A percentile compares a stretch with the other conserved stretches of the same genome.
Evolutionary conservation across 2,329 filamentous ascomycete genomes (phyloP).

Genomic region (Trichoderma semiorbis): DNA sequence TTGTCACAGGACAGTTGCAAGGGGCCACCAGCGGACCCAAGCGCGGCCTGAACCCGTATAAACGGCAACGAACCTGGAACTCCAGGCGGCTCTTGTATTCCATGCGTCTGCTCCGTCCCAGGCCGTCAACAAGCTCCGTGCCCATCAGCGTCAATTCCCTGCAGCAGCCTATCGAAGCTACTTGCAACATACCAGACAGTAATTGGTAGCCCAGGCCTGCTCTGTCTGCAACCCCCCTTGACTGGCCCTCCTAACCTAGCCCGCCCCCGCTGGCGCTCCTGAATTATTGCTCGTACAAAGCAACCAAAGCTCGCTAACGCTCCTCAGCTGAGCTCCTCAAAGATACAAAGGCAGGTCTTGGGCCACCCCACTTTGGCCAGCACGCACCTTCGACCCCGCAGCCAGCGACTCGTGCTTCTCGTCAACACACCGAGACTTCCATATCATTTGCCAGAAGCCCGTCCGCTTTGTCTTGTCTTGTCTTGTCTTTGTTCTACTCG

Average conservation of each 20-base stretch:
- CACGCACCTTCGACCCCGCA: constrained; percentile 15
- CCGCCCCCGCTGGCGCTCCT: constrained; percentile 6
- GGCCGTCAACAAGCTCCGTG: not conserved
- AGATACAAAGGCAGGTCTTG: constrained; percentile 1
- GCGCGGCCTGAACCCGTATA: not conserved
- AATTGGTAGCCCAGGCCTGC: not conserved
- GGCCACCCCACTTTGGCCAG: constrained; percentile 3
- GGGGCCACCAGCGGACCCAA: not conserved
- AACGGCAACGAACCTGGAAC: not conserved
- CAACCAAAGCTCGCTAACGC: not conserved
- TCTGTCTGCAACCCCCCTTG: not conserved
- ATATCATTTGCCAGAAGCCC: not conserved
- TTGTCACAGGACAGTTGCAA: constrained; percentile 14
- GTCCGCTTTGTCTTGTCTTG: not conserved
- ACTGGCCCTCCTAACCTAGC: not conserved
- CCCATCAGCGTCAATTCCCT: not conserved
- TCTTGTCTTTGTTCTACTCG: not conserved
- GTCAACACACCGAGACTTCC: constrained; percentile 9
- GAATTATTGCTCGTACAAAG: constrained; percentile 8
- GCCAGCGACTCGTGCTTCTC: constrained; percentile 6
- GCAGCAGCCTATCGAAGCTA: too few relatives aligned
- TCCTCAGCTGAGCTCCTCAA: not conserved
- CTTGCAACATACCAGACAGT: too few relatives aligned
- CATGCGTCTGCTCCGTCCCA: not conserved
- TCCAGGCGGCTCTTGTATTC: not conserved